Conservation (phyloP, 2,329 filamentous ascomycete species). For the Monilinia aucupariae region DNA sequence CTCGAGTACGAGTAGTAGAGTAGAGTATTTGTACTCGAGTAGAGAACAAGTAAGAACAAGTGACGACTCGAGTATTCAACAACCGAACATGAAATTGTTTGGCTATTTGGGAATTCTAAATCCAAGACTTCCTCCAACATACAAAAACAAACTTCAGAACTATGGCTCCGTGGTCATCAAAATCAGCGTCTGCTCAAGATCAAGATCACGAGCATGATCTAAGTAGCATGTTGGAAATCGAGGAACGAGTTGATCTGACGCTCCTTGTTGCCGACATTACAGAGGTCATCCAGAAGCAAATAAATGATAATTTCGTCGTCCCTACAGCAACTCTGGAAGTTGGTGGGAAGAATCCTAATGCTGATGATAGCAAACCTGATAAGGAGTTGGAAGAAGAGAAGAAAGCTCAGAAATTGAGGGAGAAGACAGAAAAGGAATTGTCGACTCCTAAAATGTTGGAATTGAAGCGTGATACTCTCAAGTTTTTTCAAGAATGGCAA, state of each 20-base stretch:
- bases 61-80: background rate
- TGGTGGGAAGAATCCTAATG: constrained; percentile 37
- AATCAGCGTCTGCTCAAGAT: constrained; percentile 13
- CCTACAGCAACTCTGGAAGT: constrained; percentile 29
- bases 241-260: constrained; percentile 42
- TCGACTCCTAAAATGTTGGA: constrained; percentile 51
- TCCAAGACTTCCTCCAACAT: background rate
- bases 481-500: constrained; percentile 78
- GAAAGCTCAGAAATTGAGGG: constrained; percentile 32
- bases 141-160: background rate
- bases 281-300: constrained; percentile 50
- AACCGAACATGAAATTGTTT: background rate
- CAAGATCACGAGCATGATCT: constrained; percentile 30
- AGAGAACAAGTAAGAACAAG: no score
- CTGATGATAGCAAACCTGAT: constrained; percentile 30
- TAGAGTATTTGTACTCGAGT: no score
- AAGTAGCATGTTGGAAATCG: constrained; percentile 29
- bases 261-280: constrained; percentile 48
- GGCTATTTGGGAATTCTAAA: background rate
- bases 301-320: constrained; percentile 48
- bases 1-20: no score
- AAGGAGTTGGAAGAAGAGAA: constrained; percentile 34
- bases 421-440: constrained; percentile 44
- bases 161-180: constrained; percentile 23
- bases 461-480: constrained; percentile 62